Evolutionary conservation across 805 yeast species (phyloP), one percentile per base, ranked within the genome.

Genomic region (Maudiozyma saulgeensis): DNA sequence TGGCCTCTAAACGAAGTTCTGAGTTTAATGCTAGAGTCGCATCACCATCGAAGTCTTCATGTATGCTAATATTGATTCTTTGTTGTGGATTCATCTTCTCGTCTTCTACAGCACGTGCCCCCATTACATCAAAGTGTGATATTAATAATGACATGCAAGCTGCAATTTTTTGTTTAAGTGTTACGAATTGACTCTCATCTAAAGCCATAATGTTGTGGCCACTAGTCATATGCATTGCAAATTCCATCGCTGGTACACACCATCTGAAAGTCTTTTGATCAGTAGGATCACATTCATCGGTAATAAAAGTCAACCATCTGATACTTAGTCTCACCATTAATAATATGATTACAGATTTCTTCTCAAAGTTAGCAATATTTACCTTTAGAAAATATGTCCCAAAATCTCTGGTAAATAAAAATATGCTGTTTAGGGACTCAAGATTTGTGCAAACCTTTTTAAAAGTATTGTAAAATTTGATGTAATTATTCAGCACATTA

Each of bases 121-220:
- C 98, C 96, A 91, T 93, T 47, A 93, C 89, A 68, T 93, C 99
- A 61, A 93, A 93, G 68, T 93, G 98, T 0, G 96, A 87, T 53
- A 93, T 91, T 51, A 93, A 72, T 46, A 93, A 71, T 1, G 97
- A 82, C 89, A 93, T 87, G 68, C 97, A 89, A 1, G 95, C 86
- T 0, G 97, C 95, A 43, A 93, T 96, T 61, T 87, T 88, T 46
- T 79, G 75, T 57, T 89, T 82, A 54, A 93, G 70, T 38, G 74
- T 68, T 50, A 76, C 69, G 61, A 90, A 93, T 59, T 87, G 89
- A 25, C 79, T 86, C 53, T 87, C 86, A 50, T 79, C 81, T 49
- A 93, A 71, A 0, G 90, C 84, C 47, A 91, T 69, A 40, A 93
- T 89, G 60, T 91, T 90, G 62, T 85, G 85, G 1, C 96, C 96